Conservation (phyloP, 441 rosid genomes). For the Pelargonium myrrhifolium region DNA sequence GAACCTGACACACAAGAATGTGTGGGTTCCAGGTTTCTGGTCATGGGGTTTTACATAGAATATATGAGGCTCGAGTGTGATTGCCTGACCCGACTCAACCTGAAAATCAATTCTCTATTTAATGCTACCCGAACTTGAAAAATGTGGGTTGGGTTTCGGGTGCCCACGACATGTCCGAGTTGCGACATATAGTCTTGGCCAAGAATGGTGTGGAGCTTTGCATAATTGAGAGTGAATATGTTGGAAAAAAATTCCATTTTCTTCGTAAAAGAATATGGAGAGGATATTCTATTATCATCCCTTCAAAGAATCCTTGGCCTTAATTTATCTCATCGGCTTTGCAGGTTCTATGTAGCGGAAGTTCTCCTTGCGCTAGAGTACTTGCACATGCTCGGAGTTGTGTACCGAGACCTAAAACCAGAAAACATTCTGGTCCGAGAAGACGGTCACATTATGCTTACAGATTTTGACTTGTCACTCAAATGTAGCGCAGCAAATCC, state of each 20-base stretch:
- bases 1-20: too few relatives aligned
- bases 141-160: too few relatives aligned
- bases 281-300: background rate
- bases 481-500: constrained; percentile 44
- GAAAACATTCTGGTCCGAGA: constrained; percentile 72
- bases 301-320: constrained; percentile 6
- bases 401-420: constrained; percentile 73
- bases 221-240: background rate
- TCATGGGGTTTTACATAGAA: too few relatives aligned
- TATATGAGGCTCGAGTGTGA: too few relatives aligned
- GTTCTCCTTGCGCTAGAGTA: constrained; percentile 73
- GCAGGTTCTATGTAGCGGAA: constrained; percentile 73
- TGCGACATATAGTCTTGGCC: too few relatives aligned
- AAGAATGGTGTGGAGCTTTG: background rate
- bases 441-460: constrained; percentile 79
- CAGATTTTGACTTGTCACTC: constrained; percentile 75
- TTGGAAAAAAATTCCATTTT: too few relatives aligned
- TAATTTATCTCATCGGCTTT: constrained; percentile 10
- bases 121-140: too few relatives aligned
- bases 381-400: constrained; percentile 82
- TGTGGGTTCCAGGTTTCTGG: too few relatives aligned
- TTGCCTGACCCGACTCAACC: too few relatives aligned
- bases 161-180: too few relatives aligned
- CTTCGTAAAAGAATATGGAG: too few relatives aligned
- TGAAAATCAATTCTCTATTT: too few relatives aligned